Evolutionary conservation across 2,329 filamentous ascomycete species (phyloP), one percentile per base, ranked within the genome.

Genomic region (Botrytis cinerea): DNA sequence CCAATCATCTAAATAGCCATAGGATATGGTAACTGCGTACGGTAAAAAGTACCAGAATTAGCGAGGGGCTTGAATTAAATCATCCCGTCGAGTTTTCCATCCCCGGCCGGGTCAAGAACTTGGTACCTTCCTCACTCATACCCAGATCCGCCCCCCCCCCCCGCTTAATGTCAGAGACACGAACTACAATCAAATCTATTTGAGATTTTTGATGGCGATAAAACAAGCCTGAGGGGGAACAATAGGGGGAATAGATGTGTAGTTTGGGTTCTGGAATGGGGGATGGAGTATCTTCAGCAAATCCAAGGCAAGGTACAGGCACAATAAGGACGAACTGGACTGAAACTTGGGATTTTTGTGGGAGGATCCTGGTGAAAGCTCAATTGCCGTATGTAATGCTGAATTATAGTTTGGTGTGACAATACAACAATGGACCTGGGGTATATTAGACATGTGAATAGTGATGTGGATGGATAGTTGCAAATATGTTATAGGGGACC

Each of bases 261-360:
- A 67, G 45, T 28, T 54, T 40, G 46, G 35, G n/a, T 35, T n/a
- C 25, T 67, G 45, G 18, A 22, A 35, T 40, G 35, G 46, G 40
- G 46, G 25, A 57, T 28, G 51, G 51, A 57, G 51, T n/a, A 28
- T 67, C 22, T 67, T 54, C 32, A 25, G 28, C 28, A 28, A 28
- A 32, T 38, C 25, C 45, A 67, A 54, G 46, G 10, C 32, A 67
- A 40, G 64, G 46, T 40, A 54, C 16, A 67, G 46, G 16, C 32
- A n/a, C 12, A 51, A 16, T 40, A 67, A 67, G 64, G 64, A 54
- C 64, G 46, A 67, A 40, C 46, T 10, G 32, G 32, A 67, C 64
- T 67, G 64, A 67, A 67, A 67, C 64, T 54, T 67, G 25, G 64
- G 64, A 67, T 67, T 67, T 9, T 35, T 25, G 64, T 54, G 9